phyloP scores from a whole-genome alignment of 495 filamentous ascomycete genomes.

The Chaetomidium leptoderma region DNA sequence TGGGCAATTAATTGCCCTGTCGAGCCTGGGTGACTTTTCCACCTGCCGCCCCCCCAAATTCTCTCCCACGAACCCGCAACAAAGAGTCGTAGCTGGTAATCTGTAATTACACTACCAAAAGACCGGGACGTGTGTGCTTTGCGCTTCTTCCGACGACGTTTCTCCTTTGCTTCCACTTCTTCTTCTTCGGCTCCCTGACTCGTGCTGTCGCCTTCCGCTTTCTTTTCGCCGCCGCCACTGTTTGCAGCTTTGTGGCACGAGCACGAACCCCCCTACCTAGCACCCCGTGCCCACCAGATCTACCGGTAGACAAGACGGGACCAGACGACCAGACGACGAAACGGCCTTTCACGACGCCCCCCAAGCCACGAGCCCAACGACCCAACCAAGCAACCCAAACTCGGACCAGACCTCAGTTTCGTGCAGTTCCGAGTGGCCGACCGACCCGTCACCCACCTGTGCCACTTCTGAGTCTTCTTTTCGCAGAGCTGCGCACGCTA shows the following conservation, averaged over 20 bases:
- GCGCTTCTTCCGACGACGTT: neutral
- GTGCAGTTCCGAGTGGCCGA: conserved; percentile 12
- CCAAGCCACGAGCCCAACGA: neutral
- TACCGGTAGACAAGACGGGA: neutral
- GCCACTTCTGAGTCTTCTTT: conserved; percentile 14
- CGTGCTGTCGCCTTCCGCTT: neutral
- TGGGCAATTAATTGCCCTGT: neutral
- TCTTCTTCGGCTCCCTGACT: neutral
- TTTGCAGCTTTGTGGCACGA: conserved; percentile 1
- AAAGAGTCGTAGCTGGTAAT: neutral
- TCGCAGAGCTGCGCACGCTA: neutral
- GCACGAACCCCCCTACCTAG: neutral
- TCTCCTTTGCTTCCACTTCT: conserved; percentile 2
- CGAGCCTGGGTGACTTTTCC: conserved; percentile 1
- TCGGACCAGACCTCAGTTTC: neutral
- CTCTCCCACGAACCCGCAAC: conserved; percentile 3
- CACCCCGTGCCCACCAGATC: too few relatives aligned
- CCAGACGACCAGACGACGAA: conserved; percentile 1
- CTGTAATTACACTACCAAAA: conserved; percentile 6
- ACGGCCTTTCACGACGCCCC: neutral
- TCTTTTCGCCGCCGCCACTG: conserved; percentile 1
- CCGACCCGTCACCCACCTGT: too few relatives aligned
- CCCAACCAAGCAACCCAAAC: neutral
- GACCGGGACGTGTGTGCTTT: neutral
- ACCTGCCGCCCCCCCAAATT: neutral